Evolutionary conservation across 2,329 filamentous ascomycete species (phyloP), one percentile per base, ranked within the genome.

Genomic region (Teratosphaeria viscida): DNA sequence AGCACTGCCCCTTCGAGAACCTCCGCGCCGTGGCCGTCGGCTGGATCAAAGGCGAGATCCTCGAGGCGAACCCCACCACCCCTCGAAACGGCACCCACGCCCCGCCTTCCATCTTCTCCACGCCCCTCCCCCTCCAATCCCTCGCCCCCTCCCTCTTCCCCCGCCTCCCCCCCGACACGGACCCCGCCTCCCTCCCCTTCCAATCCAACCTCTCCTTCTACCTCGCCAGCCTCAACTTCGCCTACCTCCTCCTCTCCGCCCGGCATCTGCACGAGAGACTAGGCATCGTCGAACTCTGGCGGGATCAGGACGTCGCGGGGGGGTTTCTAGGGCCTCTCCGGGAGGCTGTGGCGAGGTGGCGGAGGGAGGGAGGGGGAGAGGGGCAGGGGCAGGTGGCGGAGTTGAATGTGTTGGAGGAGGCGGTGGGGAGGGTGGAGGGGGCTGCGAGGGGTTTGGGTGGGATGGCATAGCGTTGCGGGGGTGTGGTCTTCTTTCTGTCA

Each of bases 11-110:
- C 0, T 78, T 81, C 60, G 76, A 79, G 54, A 80, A 81, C 16
- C 76, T 82, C 43, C 82, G 82, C 65, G 80, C 81, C 39, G 79
- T 78, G 52, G 82, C 82, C 2, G 78, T 85, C 5, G 78, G 79
- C 37, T 85, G 83, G 83, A 72, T 85, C 37, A 85, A 84, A 66
- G 76, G 82, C 49, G 83, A 85, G 66, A 80, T 82, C 0, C 74
- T 85, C 5, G 75, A 79, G 64, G 77, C 79, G 4, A 77, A 73
- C 47, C 65, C 64, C 11, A 63, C 66, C 12, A 64, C 70, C 14
- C 55, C 65, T 4, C 61, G 64, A 11, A 59, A 62, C 57, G 63
- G 62, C 23, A 61, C 62, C 39, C 61, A 68, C 14, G 19, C 52
- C 55, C 16, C 60, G 7, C 59, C 58, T 8, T 75, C 74, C 1